These are phyloP conservation scores for Amanita inopinata DNA, from an alignment of 768 basidiomycete species.

Conservation along the genomic window DNA sequence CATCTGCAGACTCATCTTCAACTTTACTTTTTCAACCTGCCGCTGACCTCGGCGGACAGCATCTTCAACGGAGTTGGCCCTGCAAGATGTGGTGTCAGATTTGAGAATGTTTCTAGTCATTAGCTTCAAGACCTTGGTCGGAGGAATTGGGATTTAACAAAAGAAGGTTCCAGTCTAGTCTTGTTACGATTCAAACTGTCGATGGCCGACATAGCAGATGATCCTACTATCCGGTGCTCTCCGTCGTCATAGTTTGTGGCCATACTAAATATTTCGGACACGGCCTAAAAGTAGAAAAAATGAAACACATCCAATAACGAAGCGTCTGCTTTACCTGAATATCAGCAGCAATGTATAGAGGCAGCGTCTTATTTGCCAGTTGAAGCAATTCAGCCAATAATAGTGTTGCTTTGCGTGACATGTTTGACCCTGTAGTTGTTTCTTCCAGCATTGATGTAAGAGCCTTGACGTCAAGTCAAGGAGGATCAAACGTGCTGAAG, in stretches of 20 bases:
- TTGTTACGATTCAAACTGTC: slow-evolving; percentile 92
- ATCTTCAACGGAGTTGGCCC: slow-evolving; percentile 80
- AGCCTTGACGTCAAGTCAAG: slow-evolving; percentile 39
- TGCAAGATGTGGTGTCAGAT: slow-evolving; percentile 15
- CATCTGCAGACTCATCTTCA: slow-evolving; percentile 89
- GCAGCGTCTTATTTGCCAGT: slow-evolving; percentile 80
- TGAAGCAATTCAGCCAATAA: slow-evolving; percentile 88
- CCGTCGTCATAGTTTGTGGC: slow-evolving; percentile 75
- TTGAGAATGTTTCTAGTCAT: not conserved
- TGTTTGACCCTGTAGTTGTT: slow-evolving; percentile 52
- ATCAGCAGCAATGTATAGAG: slow-evolving; percentile 68
- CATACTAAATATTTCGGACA: slow-evolving; percentile 78
- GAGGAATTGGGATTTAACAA: slow-evolving; percentile 40
- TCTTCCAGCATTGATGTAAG: slow-evolving; percentile 82
- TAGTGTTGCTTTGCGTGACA: slow-evolving; percentile 85
- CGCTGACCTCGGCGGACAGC: slow-evolving; percentile 79
- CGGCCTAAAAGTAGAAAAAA: slow-evolving; percentile 36
- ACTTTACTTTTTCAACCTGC: slow-evolving; percentile 82
- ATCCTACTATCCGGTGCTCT: slow-evolving; percentile 73
- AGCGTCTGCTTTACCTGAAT: slow-evolving; percentile 51
- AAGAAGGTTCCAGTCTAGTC: slow-evolving; percentile 51
- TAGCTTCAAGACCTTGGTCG: slow-evolving; percentile 47
- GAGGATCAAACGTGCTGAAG: not conserved
- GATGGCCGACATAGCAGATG: slow-evolving; percentile 76
- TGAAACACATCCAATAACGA: not conserved